A percentile compares a stretch with the other conserved stretches of the same genome.
phyloP scores from a whole-genome alignment of 2,329 filamentous ascomycete genomes.

The Penicillium sp. region DNA sequence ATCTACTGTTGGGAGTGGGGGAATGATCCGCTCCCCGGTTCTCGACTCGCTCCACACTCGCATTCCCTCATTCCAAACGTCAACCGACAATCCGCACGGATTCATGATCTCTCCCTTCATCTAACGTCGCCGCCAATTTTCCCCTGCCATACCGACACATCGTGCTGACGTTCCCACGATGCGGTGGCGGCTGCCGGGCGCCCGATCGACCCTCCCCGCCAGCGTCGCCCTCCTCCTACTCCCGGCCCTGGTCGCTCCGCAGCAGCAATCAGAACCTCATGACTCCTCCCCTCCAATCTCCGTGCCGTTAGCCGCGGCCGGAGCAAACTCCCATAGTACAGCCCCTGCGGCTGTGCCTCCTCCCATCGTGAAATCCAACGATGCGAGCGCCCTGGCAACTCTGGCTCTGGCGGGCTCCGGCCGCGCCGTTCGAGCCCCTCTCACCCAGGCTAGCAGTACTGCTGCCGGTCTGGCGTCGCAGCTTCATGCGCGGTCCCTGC shows the following conservation, averaged over 20 bases:
- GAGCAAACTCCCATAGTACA: slow-evolving; percentile 16
- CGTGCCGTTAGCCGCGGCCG: slow-evolving; percentile 26
- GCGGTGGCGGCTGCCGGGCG: slow-evolving; percentile 64
- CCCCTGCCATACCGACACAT: not conserved
- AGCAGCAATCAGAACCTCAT: slow-evolving; percentile 53
- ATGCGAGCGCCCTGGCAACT: slow-evolving; percentile 96
- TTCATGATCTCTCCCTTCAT: not conserved
- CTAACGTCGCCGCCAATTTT: slow-evolving; percentile 1
- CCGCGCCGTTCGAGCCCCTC: slow-evolving; percentile 90
- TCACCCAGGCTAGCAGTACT: slow-evolving; percentile 64
- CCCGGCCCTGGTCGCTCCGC: slow-evolving; percentile 62
- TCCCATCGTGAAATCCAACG: slow-evolving; percentile 44
- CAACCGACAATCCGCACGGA: slow-evolving; percentile 8
- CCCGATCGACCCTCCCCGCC: slow-evolving; percentile 53
- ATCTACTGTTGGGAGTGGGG: slow-evolving; percentile 11
- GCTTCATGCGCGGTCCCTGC: slow-evolving; percentile 92
- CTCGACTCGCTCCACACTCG: slow-evolving; percentile 21
- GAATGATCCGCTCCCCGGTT: slow-evolving; percentile 25
- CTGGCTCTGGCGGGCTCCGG: slow-evolving; percentile 79
- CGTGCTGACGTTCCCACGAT: slow-evolving; percentile 50
- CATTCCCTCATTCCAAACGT: slow-evolving; percentile 5
- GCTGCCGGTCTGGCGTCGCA: slow-evolving; percentile 71
- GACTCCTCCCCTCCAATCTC: slow-evolving; percentile 30
- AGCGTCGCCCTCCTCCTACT: slow-evolving; percentile 59
- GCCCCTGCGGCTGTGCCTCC: slow-evolving; percentile 17